Conservation (phyloP, 1,284 basidiomycete species). For the Volvariella volvacea region DNA sequence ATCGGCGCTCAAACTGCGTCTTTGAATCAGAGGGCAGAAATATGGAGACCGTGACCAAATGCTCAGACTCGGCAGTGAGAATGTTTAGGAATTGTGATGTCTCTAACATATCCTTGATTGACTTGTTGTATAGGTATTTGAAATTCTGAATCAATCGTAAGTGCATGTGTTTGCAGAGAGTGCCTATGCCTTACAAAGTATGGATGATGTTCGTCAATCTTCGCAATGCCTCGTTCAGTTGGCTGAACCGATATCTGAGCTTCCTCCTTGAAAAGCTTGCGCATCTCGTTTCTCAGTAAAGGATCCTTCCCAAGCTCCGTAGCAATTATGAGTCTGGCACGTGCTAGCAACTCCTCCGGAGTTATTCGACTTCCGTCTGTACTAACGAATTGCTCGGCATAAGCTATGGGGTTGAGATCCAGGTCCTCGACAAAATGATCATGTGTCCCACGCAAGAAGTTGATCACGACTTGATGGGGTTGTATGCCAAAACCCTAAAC, state of each 20-base stretch:
- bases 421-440: constrained; percentile 74
- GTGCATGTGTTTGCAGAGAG: constrained; percentile 2
- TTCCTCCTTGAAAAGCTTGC: constrained; percentile 71
- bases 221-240: constrained; percentile 85
- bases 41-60: constrained; percentile 77
- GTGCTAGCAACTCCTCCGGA: constrained; percentile 59
- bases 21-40: constrained; percentile 59
- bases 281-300: constrained; percentile 74
- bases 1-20: constrained; percentile 59
- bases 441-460: constrained; percentile 58
- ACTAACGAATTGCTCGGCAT: constrained; percentile 75
- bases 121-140: constrained; percentile 90
- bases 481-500: constrained; percentile 72
- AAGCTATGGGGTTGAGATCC: constrained; percentile 64
- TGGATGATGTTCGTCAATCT: constrained; percentile 87
- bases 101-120: constrained; percentile 65
- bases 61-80: constrained; percentile 85
- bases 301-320: constrained; percentile 95
- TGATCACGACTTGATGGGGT: constrained; percentile 74
- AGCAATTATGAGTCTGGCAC: constrained; percentile 80
- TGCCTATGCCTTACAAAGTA: constrained; percentile 68
- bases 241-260: constrained; percentile 82
- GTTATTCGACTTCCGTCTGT: constrained; percentile 52
- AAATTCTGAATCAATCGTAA: constrained; percentile 59
- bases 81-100: constrained; percentile 87